These are phyloP conservation scores for Helicocarpus griseus DNA, from an alignment of 2,329 filamentous ascomycete genomes.

Conservation along the genomic window DNA sequence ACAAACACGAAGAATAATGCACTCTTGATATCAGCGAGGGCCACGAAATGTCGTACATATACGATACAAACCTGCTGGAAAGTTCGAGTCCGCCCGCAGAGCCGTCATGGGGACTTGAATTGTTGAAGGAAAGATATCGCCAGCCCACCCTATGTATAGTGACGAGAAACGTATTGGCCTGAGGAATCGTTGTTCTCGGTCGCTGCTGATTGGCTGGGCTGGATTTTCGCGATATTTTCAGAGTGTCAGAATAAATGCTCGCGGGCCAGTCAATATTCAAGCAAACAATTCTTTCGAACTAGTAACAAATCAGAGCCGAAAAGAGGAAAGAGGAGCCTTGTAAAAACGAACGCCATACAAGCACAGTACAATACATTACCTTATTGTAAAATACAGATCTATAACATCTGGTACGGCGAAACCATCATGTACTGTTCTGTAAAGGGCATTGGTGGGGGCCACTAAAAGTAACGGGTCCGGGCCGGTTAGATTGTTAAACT, in stretches of 20 bases:
- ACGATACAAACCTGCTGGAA: too few relatives aligned
- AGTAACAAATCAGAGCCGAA: not conserved
- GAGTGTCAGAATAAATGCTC: not conserved
- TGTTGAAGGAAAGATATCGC: too few relatives aligned
- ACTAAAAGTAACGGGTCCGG: conserved; percentile 3
- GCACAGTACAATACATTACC: not conserved
- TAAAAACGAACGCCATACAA: not conserved
- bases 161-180: too few relatives aligned
- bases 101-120: too few relatives aligned
- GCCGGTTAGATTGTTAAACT: conserved; percentile 3
- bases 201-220: not conserved
- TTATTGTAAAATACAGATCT: not conserved
- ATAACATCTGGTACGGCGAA: not conserved
- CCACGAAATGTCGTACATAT: too few relatives aligned
- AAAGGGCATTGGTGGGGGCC: not conserved
- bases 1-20: too few relatives aligned
- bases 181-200: not conserved
- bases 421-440: not conserved
- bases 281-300: not conserved
- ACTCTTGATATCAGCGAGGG: too few relatives aligned
- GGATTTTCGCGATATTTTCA: not conserved
- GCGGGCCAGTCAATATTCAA: not conserved
- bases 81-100: too few relatives aligned
- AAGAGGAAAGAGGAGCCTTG: not conserved
- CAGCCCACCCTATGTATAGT: too few relatives aligned